Evolutionary conservation across 257 asterid species (phyloP).

Genomic region (Fraxinus excelsior): DNA sequence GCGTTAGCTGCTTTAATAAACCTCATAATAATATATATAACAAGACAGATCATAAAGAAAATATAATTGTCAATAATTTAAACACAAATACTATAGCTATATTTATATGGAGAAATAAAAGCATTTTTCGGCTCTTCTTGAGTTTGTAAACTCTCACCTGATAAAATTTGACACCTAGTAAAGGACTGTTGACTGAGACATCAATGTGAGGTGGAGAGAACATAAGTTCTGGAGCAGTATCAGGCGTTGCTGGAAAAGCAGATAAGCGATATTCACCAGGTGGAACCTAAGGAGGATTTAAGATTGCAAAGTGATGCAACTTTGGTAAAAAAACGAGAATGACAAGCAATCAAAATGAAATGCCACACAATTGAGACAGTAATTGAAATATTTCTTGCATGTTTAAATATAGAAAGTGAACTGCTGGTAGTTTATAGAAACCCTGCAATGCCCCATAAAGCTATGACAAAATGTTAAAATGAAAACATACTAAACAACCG

Average conservation of each 20-base stretch:
- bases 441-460: background rate
- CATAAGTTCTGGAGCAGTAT: constrained; percentile 76
- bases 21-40: background rate
- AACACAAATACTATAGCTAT: background rate
- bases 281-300: constrained; percentile 65
- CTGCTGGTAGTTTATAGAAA: background rate
- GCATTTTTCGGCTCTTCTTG: constrained; percentile 6
- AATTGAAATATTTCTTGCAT: background rate
- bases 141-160: constrained; percentile 56
- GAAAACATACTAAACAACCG: background rate
- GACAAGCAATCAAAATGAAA: background rate
- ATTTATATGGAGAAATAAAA: constrained; percentile 15
- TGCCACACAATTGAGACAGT: background rate
- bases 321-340: background rate
- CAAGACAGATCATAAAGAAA: constrained; percentile 9
- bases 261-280: constrained; percentile 92
- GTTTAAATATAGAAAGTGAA: background rate
- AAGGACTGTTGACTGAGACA: constrained; percentile 63
- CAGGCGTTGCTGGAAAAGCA: constrained; percentile 80
- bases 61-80: constrained; percentile 12
- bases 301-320: constrained; percentile 19
- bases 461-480: background rate
- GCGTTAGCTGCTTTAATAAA: background rate
- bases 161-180: constrained; percentile 61
- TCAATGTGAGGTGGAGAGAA: constrained; percentile 79